phyloP scores from a whole-genome alignment of 768 basidiomycete species.

The Leccinum uliginosum region DNA sequence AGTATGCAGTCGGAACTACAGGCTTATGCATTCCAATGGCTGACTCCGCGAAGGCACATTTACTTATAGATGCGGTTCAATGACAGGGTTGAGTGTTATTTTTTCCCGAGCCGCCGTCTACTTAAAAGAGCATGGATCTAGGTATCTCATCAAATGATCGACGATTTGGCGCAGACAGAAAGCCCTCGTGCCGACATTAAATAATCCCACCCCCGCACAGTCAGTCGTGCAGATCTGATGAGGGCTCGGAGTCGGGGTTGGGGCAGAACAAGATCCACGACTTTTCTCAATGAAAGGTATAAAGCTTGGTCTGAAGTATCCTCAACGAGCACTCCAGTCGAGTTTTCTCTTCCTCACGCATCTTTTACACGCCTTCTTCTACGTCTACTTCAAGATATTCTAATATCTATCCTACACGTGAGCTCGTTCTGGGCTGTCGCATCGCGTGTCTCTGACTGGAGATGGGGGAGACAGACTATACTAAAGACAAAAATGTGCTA shows the following conservation, averaged over 20 bases:
- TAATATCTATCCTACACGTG: slow-evolving; percentile 25
- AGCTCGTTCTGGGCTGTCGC: neutral
- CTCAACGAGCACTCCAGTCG: slow-evolving; percentile 11
- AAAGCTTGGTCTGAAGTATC: slow-evolving; percentile 13
- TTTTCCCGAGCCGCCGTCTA: slow-evolving; percentile 8
- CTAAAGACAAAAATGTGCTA: slow-evolving; percentile 36
- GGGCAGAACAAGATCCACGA: slow-evolving; percentile 3
- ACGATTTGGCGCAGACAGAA: slow-evolving; percentile 8
- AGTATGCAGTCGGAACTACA: slow-evolving; percentile 13
- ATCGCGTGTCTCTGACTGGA: slow-evolving; percentile 11
- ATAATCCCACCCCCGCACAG: slow-evolving; percentile 13
- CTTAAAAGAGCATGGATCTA: slow-evolving; percentile 16
- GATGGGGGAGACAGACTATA: slow-evolving; percentile 5
- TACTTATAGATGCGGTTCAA: slow-evolving; percentile 8
- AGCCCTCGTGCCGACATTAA: slow-evolving; percentile 13
- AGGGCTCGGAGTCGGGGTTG: slow-evolving; percentile 10
- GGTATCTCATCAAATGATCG: slow-evolving; percentile 23
- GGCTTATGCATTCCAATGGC: slow-evolving; percentile 3
- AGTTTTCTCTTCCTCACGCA: neutral
- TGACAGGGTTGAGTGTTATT: slow-evolving; percentile 19
- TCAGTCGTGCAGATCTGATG: slow-evolving; percentile 3
- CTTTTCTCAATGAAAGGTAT: slow-evolving; percentile 15
- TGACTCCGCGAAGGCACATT: slow-evolving; percentile 22
- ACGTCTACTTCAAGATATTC: slow-evolving; percentile 7
- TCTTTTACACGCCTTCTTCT: neutral